Percentiles rank a stretch among this genome's conserved stretches.
These are phyloP conservation scores for Fallopia convolvulus DNA, from an alignment of 148 eudicot species.

Conservation along the genomic window DNA sequence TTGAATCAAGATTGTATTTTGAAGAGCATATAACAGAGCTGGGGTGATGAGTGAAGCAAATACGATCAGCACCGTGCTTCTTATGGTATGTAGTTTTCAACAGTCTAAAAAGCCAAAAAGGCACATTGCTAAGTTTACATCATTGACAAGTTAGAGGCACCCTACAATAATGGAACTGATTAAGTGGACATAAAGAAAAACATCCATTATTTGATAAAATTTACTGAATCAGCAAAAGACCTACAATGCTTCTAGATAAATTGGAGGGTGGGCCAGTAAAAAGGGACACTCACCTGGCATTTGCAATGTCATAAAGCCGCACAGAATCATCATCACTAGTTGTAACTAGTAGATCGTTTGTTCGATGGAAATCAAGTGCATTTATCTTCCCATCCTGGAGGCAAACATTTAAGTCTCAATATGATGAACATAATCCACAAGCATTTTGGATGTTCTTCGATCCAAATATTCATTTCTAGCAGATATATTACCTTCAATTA, in stretches of 20 bases:
- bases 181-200: background rate
- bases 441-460: background rate
- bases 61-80: conserved; percentile 89
- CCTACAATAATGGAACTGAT: background rate
- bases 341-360: conserved; percentile 76
- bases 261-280: background rate
- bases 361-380: conserved; percentile 88
- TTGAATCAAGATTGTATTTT: conserved; percentile 58
- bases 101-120: conserved; percentile 42
- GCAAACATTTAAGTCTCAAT: background rate
- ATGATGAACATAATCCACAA: background rate
- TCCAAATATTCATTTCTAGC: background rate
- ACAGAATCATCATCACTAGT: conserved; percentile 92
- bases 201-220: background rate
- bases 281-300: conserved; percentile 59
- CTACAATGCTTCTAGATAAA: background rate
- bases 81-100: conserved; percentile 92
- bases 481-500: background rate
- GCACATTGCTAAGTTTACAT: background rate
- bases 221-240: background rate
- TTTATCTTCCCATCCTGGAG: conserved; percentile 83
- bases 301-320: conserved; percentile 77
- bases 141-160: background rate
- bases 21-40: conserved; percentile 87
- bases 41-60: conserved; percentile 97